Percentiles rank a stretch among this genome's conserved stretches.
Conservation (phyloP, 2,329 filamentous ascomycete species). For the Gliomastix tumulicola region DNA sequence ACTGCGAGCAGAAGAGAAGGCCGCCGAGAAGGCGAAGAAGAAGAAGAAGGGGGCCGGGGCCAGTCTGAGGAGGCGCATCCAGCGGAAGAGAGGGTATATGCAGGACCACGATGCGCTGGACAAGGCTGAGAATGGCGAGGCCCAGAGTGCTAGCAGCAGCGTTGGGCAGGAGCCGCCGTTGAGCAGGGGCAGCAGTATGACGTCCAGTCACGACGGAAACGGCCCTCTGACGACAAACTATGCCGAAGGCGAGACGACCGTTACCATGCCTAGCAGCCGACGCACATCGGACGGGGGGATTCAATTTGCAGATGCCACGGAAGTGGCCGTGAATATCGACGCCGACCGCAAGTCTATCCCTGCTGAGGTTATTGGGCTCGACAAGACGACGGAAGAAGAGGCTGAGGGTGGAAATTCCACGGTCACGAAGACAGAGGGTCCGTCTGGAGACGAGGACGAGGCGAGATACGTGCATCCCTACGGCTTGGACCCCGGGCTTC, state of each 20-base stretch:
- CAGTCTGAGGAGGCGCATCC: no score
- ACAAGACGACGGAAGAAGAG: background rate
- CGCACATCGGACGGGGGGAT: background rate
- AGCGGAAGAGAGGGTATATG: background rate
- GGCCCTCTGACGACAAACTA: slow-evolving; percentile 4
- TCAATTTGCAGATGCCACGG: no score
- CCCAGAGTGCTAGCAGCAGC: background rate
- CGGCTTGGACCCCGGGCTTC: slow-evolving; percentile 22
- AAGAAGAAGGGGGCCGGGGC: slow-evolving; percentile 22
- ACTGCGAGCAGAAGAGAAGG: background rate
- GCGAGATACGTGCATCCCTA: slow-evolving; percentile 27
- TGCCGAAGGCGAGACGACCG: slow-evolving; percentile 4
- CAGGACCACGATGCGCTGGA: background rate
- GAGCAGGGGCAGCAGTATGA: no score
- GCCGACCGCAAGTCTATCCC: background rate
- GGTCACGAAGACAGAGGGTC: slow-evolving; percentile 7
- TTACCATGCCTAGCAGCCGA: background rate
- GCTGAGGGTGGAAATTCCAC: no score
- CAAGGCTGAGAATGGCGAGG: background rate
- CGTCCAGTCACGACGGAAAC: background rate
- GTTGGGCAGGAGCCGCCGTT: no score
- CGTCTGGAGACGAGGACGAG: slow-evolving; percentile 13
- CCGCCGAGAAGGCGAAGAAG: background rate
- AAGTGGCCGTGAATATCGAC: no score
- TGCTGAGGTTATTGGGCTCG: background rate